Evolutionary conservation across 2,329 filamentous ascomycete genomes (phyloP).

Genomic region (Pseudogymnoascus pannorum): DNA sequence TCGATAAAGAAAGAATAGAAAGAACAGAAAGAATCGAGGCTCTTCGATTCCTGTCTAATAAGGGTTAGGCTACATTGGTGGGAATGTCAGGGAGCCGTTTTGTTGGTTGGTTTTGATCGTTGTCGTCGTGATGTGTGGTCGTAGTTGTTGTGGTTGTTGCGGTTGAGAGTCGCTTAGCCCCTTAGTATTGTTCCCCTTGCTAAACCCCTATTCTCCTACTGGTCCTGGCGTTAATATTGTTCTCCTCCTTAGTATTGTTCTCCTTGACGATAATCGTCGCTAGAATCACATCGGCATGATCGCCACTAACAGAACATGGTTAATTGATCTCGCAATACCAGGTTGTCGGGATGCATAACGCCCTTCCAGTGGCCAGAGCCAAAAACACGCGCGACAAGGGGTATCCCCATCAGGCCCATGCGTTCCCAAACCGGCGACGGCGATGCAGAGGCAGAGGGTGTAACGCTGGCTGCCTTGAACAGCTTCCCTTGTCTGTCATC

Average conservation of each 20-base stretch:
- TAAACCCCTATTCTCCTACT: not conserved
- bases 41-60: not conserved
- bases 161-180: constrained; percentile 4
- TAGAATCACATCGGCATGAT: not conserved
- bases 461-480: constrained; percentile 2
- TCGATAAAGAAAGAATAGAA: constrained; percentile 6
- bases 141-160: not conserved
- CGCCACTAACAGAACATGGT: not conserved
- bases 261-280: not conserved
- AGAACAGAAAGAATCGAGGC: not conserved
- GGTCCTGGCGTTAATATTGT: not conserved
- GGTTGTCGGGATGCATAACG: not conserved
- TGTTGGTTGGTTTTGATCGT: not conserved
- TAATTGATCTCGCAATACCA: not conserved
- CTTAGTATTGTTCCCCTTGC: constrained; percentile 7
- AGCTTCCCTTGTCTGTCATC: not conserved
- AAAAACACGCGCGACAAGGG: not conserved
- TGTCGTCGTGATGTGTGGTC: not conserved
- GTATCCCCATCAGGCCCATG: not conserved
- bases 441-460: not conserved
- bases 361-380: not conserved
- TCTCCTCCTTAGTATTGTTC: not conserved
- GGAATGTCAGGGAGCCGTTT: not conserved
- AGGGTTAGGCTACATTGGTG: not conserved
- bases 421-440: not conserved